Base-by-base conservation (phyloP, 495 filamentous ascomycete genomes). In the Podospora appendiculata region DNA sequence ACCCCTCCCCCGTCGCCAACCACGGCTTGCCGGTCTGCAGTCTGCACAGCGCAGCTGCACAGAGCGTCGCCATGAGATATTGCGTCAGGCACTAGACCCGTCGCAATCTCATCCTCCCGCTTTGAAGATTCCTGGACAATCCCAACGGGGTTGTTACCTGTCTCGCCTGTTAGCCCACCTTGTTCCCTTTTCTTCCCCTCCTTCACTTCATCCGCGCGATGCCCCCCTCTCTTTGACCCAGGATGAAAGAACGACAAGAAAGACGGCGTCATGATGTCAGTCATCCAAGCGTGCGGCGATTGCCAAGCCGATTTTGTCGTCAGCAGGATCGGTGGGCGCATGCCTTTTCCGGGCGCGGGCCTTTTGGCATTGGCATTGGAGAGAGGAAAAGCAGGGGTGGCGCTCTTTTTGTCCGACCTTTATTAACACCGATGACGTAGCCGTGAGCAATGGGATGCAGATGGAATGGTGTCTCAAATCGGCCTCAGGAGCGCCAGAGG, bases 381-480 rank as follows among this genome's bases (percentile, higher is more conserved):
- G 36, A 40, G 51, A 47, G 41, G 14, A 33, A 45, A 40, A 38
- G 45, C 50, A 41, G 42, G 50, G 62, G 45, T 50, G 53, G 58
- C 52, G 47, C 48, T 48, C 36, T 50, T 47, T 42, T 62, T 56
- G 57, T 50, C 53, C 52, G 47, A 53, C 51, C 45, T 48, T 53
- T 56, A 42, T 53, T 42, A 48, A 42, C 47, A 52, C 19, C 63
- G 57, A 68, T 68, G 65, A 68, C 65, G 65, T 68, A 68, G 66
- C 50, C 36, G 51, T 53, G 49, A 54, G 43, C 39, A 47, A 38
- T 46, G 52, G 52, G 32, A 25, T 25, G 34, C 49, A 55, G 55
- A 49, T 61, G 55, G 55, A 60, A 65, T 59, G 58, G 42, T 58
- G 60, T 66, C 58, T 61, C 53, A 59, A 32, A 25, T 25, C 25